A percentile compares a stretch with the other conserved stretches of the same genome.
Evolutionary conservation across 2,329 filamentous ascomycete genomes (phyloP).

Genomic region (Penicillium sp.): DNA sequence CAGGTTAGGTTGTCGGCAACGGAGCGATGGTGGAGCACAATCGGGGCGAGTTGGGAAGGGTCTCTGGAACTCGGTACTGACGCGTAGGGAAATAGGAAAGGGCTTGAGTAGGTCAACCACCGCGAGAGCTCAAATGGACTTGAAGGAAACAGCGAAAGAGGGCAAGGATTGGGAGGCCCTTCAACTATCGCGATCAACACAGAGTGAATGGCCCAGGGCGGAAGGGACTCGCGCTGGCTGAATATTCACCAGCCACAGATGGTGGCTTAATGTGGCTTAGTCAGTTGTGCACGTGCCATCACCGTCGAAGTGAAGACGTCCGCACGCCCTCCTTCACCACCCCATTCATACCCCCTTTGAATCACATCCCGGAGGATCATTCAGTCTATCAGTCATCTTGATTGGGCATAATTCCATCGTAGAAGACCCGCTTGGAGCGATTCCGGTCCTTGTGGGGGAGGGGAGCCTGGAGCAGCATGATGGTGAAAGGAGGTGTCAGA

Average conservation of each 20-base stretch:
- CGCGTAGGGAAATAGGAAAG: slow-evolving; percentile 16
- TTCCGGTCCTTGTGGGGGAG: slow-evolving; percentile 3
- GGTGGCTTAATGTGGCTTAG: slow-evolving; percentile 16
- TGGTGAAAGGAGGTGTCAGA: slow-evolving; percentile 26
- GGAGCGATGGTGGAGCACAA: slow-evolving; percentile 23
- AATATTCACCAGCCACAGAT: slow-evolving; percentile 19
- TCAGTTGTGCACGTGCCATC: slow-evolving; percentile 22
- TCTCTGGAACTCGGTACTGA: slow-evolving; percentile 19
- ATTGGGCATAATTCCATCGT: slow-evolving; percentile 3
- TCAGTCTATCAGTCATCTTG: slow-evolving; percentile 8
- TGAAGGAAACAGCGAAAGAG: slow-evolving; percentile 1
- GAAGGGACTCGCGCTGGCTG: slow-evolving; percentile 24
- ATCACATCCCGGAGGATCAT: no score
- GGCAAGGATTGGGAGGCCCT: neutral
- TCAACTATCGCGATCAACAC: slow-evolving; percentile 7
- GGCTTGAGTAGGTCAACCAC: slow-evolving; percentile 2
- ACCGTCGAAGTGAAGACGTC: neutral
- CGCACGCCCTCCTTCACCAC: neutral
- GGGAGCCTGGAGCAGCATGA: slow-evolving; percentile 7
- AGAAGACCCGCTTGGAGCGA: neutral
- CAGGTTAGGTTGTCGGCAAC: slow-evolving; percentile 11
- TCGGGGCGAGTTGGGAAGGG: slow-evolving; percentile 15
- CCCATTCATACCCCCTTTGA: neutral
- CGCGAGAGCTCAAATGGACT: neutral
- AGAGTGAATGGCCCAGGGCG: slow-evolving; percentile 20